phyloP scores from a whole-genome alignment of 495 filamentous ascomycete species.

The Trichoderma asperelloides region DNA sequence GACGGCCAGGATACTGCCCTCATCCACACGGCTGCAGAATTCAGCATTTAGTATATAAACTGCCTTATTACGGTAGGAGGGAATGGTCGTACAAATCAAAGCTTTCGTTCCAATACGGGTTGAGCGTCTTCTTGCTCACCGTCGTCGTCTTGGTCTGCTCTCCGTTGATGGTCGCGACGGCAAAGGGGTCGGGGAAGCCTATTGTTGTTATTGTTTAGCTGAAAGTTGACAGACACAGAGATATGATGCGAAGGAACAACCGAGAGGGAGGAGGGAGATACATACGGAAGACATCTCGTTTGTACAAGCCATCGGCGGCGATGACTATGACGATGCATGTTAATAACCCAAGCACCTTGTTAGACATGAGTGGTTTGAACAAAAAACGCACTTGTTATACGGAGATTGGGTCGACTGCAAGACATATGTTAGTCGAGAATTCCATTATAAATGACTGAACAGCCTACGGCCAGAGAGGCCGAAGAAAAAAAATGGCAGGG shows the following conservation, averaged over 20 bases:
- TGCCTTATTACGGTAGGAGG: constrained; percentile 2
- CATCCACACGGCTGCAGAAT: constrained; percentile 61
- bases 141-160: constrained; percentile 94
- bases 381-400: constrained; percentile 52
- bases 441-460: background rate
- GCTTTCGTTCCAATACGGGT: constrained; percentile 98
- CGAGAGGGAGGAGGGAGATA: constrained; percentile 14
- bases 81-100: constrained; percentile 78
- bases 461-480: background rate
- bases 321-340: constrained; percentile 56
- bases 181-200: constrained; percentile 98
- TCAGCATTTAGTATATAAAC: constrained; percentile 17
- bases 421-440: background rate
- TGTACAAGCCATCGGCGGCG: constrained; percentile 96
- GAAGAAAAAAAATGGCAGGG: background rate
- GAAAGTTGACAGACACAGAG: background rate
- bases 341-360: constrained; percentile 14
- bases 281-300: constrained; percentile 95
- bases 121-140: constrained; percentile 93
- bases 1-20: constrained; percentile 92
- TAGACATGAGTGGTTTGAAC: constrained; percentile 7
- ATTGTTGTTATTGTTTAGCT: constrained; percentile 13
- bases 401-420: constrained; percentile 49
- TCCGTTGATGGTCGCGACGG: constrained; percentile 89
- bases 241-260: background rate